Conservation (phyloP, 345 rosid genomes). For the Eucalyptus pumila region DNA sequence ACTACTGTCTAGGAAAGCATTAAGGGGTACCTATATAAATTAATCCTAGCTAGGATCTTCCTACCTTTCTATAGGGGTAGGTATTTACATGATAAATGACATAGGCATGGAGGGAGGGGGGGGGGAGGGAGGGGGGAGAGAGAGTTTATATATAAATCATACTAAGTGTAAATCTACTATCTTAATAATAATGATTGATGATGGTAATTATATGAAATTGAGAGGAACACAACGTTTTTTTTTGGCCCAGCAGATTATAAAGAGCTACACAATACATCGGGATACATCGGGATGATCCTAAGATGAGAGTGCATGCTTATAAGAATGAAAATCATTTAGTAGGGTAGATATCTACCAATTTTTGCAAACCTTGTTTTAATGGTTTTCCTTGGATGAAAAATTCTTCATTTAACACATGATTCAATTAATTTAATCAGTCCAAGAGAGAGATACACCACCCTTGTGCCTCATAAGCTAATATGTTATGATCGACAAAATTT, state of each 20-base stretch:
- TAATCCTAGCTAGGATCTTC: not conserved
- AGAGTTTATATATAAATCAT: not conserved
- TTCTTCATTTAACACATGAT: no score
- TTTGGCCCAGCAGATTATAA: not conserved
- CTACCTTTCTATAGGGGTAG: not conserved
- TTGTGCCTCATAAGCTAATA: not conserved
- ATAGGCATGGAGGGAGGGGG: not conserved
- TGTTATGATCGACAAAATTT: no score
- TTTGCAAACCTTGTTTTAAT: no score
- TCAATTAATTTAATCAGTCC: not conserved
- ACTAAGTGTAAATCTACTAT: no score
- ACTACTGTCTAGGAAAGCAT: no score
- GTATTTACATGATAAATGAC: not conserved
- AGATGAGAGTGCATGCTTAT: not conserved
- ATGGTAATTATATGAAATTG: no score
- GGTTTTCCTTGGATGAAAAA: no score
- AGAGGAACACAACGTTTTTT: not conserved
- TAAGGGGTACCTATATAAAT: not conserved
- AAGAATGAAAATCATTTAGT: slow-evolving; percentile 14
- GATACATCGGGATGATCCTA: not conserved
- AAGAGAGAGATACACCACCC: not conserved
- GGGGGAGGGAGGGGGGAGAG: no score
- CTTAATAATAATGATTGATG: not conserved
- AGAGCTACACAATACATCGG: not conserved
- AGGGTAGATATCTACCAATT: slow-evolving; percentile 10